Base-by-base conservation (phyloP, 768 basidiomycete genomes). In the Auricularia cornea region DNA sequence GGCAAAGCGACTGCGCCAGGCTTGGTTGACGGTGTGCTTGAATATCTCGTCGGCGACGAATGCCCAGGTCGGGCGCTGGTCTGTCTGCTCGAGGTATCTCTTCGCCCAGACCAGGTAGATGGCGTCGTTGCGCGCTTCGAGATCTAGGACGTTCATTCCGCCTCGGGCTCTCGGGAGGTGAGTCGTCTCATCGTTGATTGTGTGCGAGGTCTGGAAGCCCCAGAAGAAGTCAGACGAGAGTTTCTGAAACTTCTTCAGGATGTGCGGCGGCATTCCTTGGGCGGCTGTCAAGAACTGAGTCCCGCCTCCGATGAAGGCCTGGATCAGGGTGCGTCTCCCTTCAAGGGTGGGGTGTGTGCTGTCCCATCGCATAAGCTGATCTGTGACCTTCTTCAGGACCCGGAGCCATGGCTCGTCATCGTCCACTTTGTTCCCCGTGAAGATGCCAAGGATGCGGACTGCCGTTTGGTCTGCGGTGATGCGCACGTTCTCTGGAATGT, bases 251-350 rank as follows among this genome's bases (percentile, higher is more conserved):
- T 30, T n/a, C 2, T 68, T 63, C 31, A 69, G 69, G 0, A 75
- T 65, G 0, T 56, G 14, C 23, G 65, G 59, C 0, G 77, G 77
- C 77, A 79, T 79, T 0, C 74, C 75, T 64, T 79, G 76, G 0
- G 75, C 75, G 54, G 67, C 52, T 0, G 75, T 71, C 0, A 73
- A 63, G 68, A 76, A 79, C 60, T 78, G 76, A 0, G 77, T 77
- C 40, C 68, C 68, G 0, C 75, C 73, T 0, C 73, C 76, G 0
- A 75, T 62, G 4, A 65, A 66, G 67, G 75, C 72, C 30, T 71
- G 68, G 1, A 70, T 51, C 11, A 75, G 68, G 0, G 70, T 66
- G 0, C 64, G 32, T 59, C 68, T 40, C 0, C 75, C 76, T 48
- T 74, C 68, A 23, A 73, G 60, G 0, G 74, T 74, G 0, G 76